These are phyloP conservation scores for Aspergillus campestris DNA, from an alignment of 495 filamentous ascomycete genomes.

Conservation along the genomic window DNA sequence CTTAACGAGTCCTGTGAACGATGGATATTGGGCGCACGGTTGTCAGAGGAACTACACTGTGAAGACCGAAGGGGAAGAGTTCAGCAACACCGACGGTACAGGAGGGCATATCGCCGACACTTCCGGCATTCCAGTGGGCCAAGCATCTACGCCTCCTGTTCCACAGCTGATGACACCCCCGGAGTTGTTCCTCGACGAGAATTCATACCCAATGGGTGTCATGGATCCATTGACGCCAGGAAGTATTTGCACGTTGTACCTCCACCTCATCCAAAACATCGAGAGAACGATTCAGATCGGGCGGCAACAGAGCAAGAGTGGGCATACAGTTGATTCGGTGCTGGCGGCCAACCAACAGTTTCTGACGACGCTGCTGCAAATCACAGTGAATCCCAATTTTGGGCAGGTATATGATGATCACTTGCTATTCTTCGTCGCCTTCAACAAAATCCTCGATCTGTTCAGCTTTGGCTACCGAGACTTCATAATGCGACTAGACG, in stretches of 20 bases:
- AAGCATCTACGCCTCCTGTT: no score
- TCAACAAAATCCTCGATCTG: constrained; percentile 9
- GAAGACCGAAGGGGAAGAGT: no score
- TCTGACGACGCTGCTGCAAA: constrained; percentile 7
- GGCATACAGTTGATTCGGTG: constrained; percentile 4
- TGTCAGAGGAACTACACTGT: no score
- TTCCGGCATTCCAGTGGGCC: no score
- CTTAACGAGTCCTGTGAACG: no score
- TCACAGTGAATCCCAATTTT: constrained; percentile 3
- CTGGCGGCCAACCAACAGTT: constrained; percentile 8
- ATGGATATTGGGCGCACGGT: no score
- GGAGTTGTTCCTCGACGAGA: not conserved
- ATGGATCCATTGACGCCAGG: not conserved
- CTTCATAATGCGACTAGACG: constrained; percentile 1
- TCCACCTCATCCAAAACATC: constrained; percentile 10
- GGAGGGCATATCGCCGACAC: no score
- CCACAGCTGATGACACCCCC: no score
- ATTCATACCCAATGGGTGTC: not conserved
- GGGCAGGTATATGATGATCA: constrained; percentile 5
- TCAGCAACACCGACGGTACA: no score
- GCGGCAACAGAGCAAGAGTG: not conserved
- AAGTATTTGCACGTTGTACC: constrained; percentile 1
- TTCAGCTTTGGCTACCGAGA: constrained; percentile 7
- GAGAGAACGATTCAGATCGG: constrained; percentile 5
- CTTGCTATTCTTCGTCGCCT: constrained; percentile 9